phyloP scores from a whole-genome alignment of 208 protist genomes.

The Leishmania braziliensis region DNA sequence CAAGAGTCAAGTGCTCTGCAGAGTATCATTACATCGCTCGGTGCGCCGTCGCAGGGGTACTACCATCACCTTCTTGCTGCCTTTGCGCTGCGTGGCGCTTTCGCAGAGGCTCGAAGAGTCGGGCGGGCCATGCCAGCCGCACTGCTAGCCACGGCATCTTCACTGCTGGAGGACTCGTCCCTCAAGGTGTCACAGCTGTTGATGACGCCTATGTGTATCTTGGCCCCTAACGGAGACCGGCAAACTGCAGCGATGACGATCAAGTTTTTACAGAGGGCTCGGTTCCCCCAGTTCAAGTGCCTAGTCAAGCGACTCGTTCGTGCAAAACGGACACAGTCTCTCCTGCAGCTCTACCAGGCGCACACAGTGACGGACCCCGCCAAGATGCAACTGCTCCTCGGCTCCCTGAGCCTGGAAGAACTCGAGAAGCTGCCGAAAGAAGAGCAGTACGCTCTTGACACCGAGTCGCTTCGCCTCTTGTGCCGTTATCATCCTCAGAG shows the following conservation, averaged over 20 bases:
- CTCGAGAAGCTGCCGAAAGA: slow-evolving; percentile 17
- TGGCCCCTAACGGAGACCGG: too few species aligned
- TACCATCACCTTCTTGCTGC: slow-evolving; percentile 30
- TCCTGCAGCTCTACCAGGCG: slow-evolving; percentile 12
- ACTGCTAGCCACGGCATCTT: neutral
- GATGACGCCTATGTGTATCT: slow-evolving; percentile 11
- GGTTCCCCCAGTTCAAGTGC: slow-evolving; percentile 16
- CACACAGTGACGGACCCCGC: neutral
- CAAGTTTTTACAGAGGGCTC: neutral
- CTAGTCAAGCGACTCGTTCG: neutral
- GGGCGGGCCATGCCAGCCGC: neutral
- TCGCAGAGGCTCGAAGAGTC: neutral
- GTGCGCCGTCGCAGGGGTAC: slow-evolving; percentile 11
- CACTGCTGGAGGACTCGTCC: slow-evolving; percentile 19
- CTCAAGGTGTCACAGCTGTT: slow-evolving; percentile 6
- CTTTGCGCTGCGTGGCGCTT: slow-evolving; percentile 25
- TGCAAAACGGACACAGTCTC: neutral
- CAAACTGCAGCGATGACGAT: neutral
- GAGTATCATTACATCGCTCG: slow-evolving; percentile 10
- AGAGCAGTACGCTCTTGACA: slow-evolving; percentile 10
- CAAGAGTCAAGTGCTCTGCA: neutral
- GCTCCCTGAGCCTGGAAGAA: neutral
- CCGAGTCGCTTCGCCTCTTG: neutral
- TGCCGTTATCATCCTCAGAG: slow-evolving; percentile 12
- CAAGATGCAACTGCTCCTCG: slow-evolving; percentile 19